Conservation (phyloP, 2,329 filamentous ascomycete species). For the Botryotinia globosa region DNA sequence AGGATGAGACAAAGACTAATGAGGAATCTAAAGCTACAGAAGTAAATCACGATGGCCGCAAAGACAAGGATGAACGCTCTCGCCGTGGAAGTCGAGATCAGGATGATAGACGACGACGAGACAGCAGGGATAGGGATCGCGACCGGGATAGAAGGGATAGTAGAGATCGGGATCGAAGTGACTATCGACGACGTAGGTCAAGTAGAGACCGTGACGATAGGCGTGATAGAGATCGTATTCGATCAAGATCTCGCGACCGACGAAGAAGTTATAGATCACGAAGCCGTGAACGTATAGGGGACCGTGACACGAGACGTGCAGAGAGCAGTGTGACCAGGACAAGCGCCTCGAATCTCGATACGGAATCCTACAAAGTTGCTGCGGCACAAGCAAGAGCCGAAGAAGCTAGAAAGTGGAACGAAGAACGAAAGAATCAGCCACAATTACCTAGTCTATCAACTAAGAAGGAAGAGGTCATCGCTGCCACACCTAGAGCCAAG, state of each 20-base stretch:
- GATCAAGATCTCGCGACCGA: conserved; percentile 28
- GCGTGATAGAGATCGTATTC: conserved; percentile 25
- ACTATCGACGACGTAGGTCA: conserved; percentile 32
- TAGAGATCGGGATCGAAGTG: conserved; percentile 29
- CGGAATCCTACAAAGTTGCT: conserved; percentile 51
- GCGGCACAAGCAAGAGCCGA: conserved; percentile 64
- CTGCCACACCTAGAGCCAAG: conserved; percentile 24
- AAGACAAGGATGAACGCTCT: conserved; percentile 23
- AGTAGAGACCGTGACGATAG: conserved; percentile 38
- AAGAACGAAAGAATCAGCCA: conserved; percentile 56
- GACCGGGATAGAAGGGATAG: conserved; percentile 34
- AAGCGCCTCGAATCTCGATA: conserved; percentile 17
- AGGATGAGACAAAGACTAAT: conserved; percentile 8
- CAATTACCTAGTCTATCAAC: conserved; percentile 45
- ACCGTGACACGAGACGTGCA: conserved; percentile 27
- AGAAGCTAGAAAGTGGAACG: conserved; percentile 59
- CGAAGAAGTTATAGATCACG: conserved; percentile 31
- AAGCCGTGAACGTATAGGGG: conserved; percentile 30
- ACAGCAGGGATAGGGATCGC: conserved; percentile 23
- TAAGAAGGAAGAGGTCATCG: conserved; percentile 22
- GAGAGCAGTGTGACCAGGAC: conserved; percentile 19
- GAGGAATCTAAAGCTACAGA: conserved; percentile 10
- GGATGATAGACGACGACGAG: conserved; percentile 23
- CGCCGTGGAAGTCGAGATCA: conserved; percentile 17
- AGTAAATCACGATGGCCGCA: conserved; percentile 7